Base-by-base conservation (phyloP, 352 stramenopile species). In the Saprolegnia diclina region DNA sequence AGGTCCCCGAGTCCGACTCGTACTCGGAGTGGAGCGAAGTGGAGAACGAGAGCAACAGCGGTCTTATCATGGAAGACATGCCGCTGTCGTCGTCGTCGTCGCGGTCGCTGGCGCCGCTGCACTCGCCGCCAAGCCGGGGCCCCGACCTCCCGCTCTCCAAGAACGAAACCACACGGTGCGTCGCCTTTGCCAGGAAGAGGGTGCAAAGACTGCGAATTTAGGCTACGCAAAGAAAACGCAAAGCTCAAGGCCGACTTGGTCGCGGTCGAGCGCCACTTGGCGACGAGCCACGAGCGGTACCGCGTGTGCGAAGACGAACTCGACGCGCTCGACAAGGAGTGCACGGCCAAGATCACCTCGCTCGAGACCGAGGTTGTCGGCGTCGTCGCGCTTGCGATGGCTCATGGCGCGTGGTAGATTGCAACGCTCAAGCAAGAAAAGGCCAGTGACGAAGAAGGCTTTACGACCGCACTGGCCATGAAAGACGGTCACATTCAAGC, bases 301-400 rank as follows among this genome's bases (percentile, higher is more conserved):
- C 67, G 80, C 37, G 77, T 89, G 32, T 90, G 76, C 53, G 82
- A 94, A 66, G 79, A 92, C 56, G 86, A 94, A 71, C 77, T 92
- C 16, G 79, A 90, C 26, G 86, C 81, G 22, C 73, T 94, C 14
- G 86, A 91, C 64, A 67, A 78, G 18, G 86, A 94, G 59, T 92
- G 84, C 74, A 85, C 77, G 24, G 72, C 77, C 40, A 90, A 90
- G 64, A 77, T 94, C 24, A 76, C 75, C 7, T 79, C 90, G 54
- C 75, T 83, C 14, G 83, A 91, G 21, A 71, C 79, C 5, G 74
- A 89, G 74, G 81, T 89, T 21, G 18, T 14, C 7, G 42, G 10
- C 18, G 7, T 45, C 38, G 38, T 45, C 38, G 7, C 38, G 38
- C 18, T n/a, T 48, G 11, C 42, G 3, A 63, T 73, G 2, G n/a